Base-by-base conservation (phyloP, 2,329 filamentous ascomycete genomes). In the Diaporthe sp. region DNA sequence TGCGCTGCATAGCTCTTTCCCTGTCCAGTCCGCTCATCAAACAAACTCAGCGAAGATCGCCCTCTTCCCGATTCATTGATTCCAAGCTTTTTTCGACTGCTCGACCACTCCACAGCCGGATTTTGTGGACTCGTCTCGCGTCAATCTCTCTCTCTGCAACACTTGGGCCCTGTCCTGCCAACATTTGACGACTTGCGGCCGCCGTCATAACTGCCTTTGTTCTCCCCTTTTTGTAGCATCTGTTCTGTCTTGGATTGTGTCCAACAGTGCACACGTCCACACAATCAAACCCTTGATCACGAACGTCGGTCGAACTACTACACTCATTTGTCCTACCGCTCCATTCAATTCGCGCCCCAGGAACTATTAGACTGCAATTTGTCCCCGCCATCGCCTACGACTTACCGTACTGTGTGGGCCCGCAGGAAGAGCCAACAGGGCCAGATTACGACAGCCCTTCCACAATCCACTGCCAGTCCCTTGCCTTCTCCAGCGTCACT, bases 11-110 rank as follows among this genome's bases (percentile, higher is more conserved):
- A 62, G 62, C 62, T 68, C 44, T n/a, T 68, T 19, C 46, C 62
- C 62, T 68, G 46, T 68, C 34, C 13, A 42, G 65, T 25, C 65
- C n/a, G 65, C 65, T 70, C 65, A 70, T 70, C 65, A 70, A 55
- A 70, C 65, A 42, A 55, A 42, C 65, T n/a, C 46, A 70, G 65
- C 46, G 19, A 55, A 42, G 65, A 70, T 70, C 65, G 49, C 34
- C 49, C 49, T 70, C 65, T 70, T 70, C 49, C 65, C 65, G 65
- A 68, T 68, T 68, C 65, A 68, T 68, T 68, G 22, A 51, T 68
- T 68, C 65, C 65, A 68, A 53, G 65, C 65, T 53, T 68, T 68
- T 39, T 49, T 42, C 65, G 46, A 70, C 49, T 55, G 65, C 65
- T 70, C 65, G 49, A 70, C 49, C 49, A 70, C 65, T 42, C 65